Evolutionary conservation across 495 filamentous ascomycete genomes (phyloP).

Genomic region (Aspergillus campestris): DNA sequence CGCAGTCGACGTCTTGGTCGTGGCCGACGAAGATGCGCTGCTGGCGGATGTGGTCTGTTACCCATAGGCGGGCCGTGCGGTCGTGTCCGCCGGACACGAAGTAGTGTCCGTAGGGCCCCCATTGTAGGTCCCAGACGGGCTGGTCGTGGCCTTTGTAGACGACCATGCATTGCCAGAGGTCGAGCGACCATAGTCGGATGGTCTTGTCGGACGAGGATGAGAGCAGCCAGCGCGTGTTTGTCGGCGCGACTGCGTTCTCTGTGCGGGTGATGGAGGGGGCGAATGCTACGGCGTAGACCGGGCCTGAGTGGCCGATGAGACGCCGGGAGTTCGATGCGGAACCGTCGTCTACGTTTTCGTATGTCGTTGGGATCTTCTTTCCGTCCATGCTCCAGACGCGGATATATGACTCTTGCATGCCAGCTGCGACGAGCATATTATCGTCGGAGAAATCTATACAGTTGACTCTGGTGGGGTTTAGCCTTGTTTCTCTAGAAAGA

Average conservation of each 20-base stretch:
- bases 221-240: conserved; percentile 64
- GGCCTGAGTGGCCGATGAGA: conserved; percentile 83
- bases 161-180: conserved; percentile 80
- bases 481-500: conserved; percentile 12
- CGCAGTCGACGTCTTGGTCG: conserved; percentile 74
- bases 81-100: conserved; percentile 83
- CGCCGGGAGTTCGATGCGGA: conserved; percentile 62
- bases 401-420: conserved; percentile 89
- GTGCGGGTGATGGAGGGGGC: conserved; percentile 61
- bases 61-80: conserved; percentile 83
- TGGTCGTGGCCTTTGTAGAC: conserved; percentile 87
- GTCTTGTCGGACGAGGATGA: conserved; percentile 83
- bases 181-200: conserved; percentile 85
- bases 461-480: conserved; percentile 53
- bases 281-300: conserved; percentile 84
- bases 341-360: conserved; percentile 29
- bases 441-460: conserved; percentile 93
- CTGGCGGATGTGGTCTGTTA: conserved; percentile 83
- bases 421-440: conserved; percentile 71
- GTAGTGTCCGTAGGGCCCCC: conserved; percentile 93
- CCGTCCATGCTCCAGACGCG: conserved; percentile 87
- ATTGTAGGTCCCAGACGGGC: conserved; percentile 78
- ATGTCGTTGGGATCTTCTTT: conserved; percentile 45
- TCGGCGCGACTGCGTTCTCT: conserved; percentile 42
- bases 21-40: conserved; percentile 85